These are phyloP conservation scores for Eucalyptus dawsonii DNA, from an alignment of 345 rosid species.

Conservation along the genomic window DNA sequence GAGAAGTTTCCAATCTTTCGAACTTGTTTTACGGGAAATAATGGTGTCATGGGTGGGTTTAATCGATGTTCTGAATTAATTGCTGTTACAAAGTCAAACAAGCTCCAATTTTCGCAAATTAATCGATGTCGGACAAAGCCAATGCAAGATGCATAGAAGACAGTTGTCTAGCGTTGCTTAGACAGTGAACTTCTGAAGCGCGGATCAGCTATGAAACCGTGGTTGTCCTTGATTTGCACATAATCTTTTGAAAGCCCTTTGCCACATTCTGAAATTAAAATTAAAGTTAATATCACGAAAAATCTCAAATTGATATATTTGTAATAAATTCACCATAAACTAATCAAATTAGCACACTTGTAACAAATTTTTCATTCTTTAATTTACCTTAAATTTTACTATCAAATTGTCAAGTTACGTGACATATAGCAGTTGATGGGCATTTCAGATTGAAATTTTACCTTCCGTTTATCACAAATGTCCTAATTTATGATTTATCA, in stretches of 20 bases:
- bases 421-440: rapidly evolving
- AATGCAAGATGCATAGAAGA: not conserved
- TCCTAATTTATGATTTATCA: too few species aligned
- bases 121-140: not conserved
- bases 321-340: rapidly evolving
- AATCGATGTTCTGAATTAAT: not conserved
- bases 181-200: rapidly evolving
- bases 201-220: not conserved
- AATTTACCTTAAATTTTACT: too few species aligned
- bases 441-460: rapidly evolving
- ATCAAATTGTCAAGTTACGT: rapidly evolving
- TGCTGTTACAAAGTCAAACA: not conserved
- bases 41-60: not conserved
- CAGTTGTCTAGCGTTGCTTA: not conserved
- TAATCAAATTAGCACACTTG: rapidly evolving
- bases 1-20: not conserved
- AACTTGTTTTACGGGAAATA: not conserved
- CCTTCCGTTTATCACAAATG: rapidly evolving
- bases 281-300: rapidly evolving
- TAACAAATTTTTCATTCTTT: rapidly evolving
- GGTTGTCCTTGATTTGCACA: not conserved
- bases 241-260: not conserved
- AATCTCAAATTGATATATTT: rapidly evolving
- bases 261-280: not conserved
- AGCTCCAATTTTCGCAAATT: not conserved